These are phyloP conservation scores for Sordaria brevicollis DNA, from an alignment of 495 filamentous ascomycete genomes.

Conservation along the genomic window DNA sequence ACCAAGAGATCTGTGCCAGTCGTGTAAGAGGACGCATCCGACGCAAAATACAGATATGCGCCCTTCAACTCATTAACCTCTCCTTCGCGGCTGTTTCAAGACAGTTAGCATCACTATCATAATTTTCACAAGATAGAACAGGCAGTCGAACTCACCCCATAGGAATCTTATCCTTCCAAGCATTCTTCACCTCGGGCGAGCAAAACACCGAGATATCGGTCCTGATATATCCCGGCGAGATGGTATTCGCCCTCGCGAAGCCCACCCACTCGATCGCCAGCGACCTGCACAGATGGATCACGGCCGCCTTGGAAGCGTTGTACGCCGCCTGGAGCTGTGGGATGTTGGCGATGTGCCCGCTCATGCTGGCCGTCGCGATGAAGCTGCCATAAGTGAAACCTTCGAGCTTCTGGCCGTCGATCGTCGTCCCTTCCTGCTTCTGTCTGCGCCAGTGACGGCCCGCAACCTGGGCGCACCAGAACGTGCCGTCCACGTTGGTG, in stretches of 20 bases:
- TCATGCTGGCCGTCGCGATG: constrained; percentile 72
- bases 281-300: constrained; percentile 76
- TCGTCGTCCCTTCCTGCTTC: constrained; percentile 53
- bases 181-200: constrained; percentile 55
- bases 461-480: constrained; percentile 71
- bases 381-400: constrained; percentile 63
- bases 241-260: constrained; percentile 71
- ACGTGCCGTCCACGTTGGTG: constrained; percentile 74
- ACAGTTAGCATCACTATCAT: background rate
- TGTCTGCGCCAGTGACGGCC: constrained; percentile 53
- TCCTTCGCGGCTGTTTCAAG: constrained; percentile 53
- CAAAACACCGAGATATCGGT: constrained; percentile 76
- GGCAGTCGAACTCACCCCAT: constrained; percentile 49
- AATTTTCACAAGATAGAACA: background rate
- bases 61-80: constrained; percentile 75
- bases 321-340: constrained; percentile 81
- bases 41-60: constrained; percentile 78
- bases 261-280: constrained; percentile 81
- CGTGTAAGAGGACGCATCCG: constrained; percentile 74
- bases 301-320: constrained; percentile 78
- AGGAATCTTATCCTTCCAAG: constrained; percentile 73
- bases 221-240: constrained; percentile 81
- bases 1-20: constrained; percentile 71
- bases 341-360: constrained; percentile 78
- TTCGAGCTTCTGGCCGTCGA: constrained; percentile 55